Conservation (phyloP, 2,329 filamentous ascomycete species). For the Atkinsonella hypoxylon region DNA sequence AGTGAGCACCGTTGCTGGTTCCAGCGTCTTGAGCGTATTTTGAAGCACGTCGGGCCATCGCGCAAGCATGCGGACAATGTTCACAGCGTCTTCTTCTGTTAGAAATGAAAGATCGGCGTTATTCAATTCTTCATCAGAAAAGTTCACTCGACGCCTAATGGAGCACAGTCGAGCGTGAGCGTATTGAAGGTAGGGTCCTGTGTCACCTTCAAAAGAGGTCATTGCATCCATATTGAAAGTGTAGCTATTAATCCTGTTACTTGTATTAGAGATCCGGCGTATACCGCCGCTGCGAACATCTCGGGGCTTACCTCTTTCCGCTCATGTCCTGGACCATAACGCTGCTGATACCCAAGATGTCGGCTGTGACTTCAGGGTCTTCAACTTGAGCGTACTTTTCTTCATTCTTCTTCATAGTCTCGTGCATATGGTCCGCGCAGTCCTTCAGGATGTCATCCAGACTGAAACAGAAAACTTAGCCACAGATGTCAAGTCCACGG, state of each 20-base stretch:
- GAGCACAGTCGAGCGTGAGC: slow-evolving; percentile 62
- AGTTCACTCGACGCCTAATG: slow-evolving; percentile 44
- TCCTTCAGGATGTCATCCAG: slow-evolving; percentile 29
- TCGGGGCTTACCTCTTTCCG: slow-evolving; percentile 63
- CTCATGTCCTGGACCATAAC: slow-evolving; percentile 99
- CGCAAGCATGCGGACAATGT: slow-evolving; percentile 63
- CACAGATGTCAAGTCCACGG: not conserved
- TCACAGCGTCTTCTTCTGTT: slow-evolving; percentile 57
- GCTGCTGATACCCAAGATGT: slow-evolving; percentile 81
- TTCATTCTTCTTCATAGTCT: slow-evolving; percentile 86
- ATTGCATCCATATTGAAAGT: slow-evolving; percentile 71
- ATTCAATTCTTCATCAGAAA: slow-evolving; percentile 45
- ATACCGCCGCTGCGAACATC: not conserved
- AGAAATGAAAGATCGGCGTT: slow-evolving; percentile 56
- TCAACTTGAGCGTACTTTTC: slow-evolving; percentile 84
- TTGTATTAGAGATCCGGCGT: not conserved
- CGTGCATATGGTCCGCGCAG: slow-evolving; percentile 92
- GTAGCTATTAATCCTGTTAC: slow-evolving; percentile 46
- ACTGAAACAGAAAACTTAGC: slow-evolving; percentile 4
- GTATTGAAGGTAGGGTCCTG: slow-evolving; percentile 76
- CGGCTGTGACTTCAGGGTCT: slow-evolving; percentile 69
- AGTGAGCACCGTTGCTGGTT: slow-evolving; percentile 46
- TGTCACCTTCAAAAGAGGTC: slow-evolving; percentile 77
- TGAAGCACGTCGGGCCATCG: slow-evolving; percentile 78
- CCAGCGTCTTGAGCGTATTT: slow-evolving; percentile 75